phyloP scores from a whole-genome alignment of 176 grass and related monocot genomes.

The Oryza officinalis region DNA sequence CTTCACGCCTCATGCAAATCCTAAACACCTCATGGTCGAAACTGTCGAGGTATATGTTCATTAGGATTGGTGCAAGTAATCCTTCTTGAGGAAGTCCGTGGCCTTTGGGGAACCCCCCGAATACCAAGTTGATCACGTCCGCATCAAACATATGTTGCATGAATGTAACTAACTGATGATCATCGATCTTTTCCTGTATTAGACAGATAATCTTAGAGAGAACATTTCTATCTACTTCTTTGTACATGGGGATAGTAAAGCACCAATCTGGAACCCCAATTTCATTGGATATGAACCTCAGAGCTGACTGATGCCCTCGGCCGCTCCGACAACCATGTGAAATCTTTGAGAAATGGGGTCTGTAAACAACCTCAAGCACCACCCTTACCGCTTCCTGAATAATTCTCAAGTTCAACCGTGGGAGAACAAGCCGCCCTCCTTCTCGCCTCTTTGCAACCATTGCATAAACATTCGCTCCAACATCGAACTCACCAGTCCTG shows the following conservation, averaged over 20 bases:
- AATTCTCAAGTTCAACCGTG: slow-evolving; percentile 73
- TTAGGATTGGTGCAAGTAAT: slow-evolving; percentile 77
- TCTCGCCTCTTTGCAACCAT: slow-evolving; percentile 46
- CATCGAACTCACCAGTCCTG: slow-evolving; percentile 52
- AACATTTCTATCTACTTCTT: slow-evolving; percentile 61
- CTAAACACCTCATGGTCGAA: slow-evolving; percentile 80
- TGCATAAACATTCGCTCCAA: slow-evolving; percentile 30
- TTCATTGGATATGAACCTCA: slow-evolving; percentile 69
- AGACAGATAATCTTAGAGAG: slow-evolving; percentile 61
- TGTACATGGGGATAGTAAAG: slow-evolving; percentile 80
- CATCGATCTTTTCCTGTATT: slow-evolving; percentile 77
- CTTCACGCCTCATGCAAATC: slow-evolving; percentile 87
- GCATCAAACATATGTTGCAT: slow-evolving; percentile 84
- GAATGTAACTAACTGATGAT: slow-evolving; percentile 55
- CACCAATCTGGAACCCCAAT: slow-evolving; percentile 72
- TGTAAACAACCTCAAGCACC: slow-evolving; percentile 78
- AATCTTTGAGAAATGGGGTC: slow-evolving; percentile 89
- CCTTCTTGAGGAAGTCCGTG: slow-evolving; percentile 94
- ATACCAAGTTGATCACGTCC: slow-evolving; percentile 73
- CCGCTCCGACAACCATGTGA: slow-evolving; percentile 86
- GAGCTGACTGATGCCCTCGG: slow-evolving; percentile 57
- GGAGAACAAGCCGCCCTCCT: slow-evolving; percentile 63
- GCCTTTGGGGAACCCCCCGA: slow-evolving; percentile 86
- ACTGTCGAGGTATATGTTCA: slow-evolving; percentile 89
- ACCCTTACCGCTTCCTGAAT: slow-evolving; percentile 81